phyloP scores from a whole-genome alignment of 108 stramenopile genomes.

The Nannochloropsis salina region DNA sequence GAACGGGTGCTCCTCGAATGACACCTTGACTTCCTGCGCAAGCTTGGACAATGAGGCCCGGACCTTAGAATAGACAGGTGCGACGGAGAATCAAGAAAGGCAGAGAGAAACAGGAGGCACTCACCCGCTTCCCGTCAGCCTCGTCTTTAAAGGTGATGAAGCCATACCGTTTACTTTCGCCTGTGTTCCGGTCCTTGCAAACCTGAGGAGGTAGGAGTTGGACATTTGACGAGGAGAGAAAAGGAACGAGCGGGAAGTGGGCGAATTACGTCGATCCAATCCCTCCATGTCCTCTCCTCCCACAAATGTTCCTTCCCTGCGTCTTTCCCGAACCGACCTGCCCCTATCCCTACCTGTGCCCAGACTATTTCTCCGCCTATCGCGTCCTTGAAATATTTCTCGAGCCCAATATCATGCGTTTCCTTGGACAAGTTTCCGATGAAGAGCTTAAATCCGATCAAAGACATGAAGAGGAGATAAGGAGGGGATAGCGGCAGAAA shows the following conservation, averaged over 20 bases:
- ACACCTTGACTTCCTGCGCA: neutral
- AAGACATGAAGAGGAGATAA: neutral
- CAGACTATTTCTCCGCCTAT: neutral
- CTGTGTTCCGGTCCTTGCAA: neutral
- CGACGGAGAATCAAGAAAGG: neutral
- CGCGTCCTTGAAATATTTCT: conserved; percentile 12
- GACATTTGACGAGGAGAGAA: neutral
- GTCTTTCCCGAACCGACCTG: too few relatives aligned
- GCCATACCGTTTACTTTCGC: neutral
- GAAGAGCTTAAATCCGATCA: conserved; percentile 4
- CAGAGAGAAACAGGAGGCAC: neutral
- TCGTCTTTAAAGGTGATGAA: neutral
- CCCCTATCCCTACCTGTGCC: neutral
- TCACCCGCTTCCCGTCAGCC: neutral
- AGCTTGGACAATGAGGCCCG: neutral
- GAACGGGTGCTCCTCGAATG: neutral
- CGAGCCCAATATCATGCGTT: neutral
- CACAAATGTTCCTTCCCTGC: too few relatives aligned
- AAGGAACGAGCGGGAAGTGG: neutral
- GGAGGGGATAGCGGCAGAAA: too few relatives aligned
- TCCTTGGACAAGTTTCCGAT: neutral
- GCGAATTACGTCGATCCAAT: neutral
- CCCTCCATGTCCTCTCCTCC: too few relatives aligned
- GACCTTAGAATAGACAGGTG: neutral
- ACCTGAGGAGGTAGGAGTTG: neutral